Percentiles rank a stretch among this genome's conserved stretches.
These are phyloP conservation scores for Physcia stellaris DNA, from an alignment of 495 filamentous ascomycete genomes.

Conservation along the genomic window DNA sequence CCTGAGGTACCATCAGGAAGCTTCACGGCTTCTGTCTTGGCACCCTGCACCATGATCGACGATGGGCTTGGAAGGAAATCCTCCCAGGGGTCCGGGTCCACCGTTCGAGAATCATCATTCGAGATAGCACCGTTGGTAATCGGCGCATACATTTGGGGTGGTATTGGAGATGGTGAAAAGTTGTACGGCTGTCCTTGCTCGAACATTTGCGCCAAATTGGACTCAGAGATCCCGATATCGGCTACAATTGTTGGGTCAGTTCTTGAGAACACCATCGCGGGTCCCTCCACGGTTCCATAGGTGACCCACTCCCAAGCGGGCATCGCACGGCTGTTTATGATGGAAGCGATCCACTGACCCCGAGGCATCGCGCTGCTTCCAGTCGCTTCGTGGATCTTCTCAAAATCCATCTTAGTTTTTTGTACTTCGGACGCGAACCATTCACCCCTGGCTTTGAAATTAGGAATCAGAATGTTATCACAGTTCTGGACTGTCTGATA, in stretches of 20 bases:
- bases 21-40: neutral
- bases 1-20: neutral
- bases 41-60: neutral
- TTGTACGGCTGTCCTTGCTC: neutral
- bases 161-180: neutral
- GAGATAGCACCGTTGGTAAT: neutral
- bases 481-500: neutral
- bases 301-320: neutral
- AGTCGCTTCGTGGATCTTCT: neutral
- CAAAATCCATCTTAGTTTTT: neutral
- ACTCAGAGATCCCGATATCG: neutral
- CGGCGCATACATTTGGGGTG: too few relatives aligned
- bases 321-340: neutral
- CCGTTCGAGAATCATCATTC: neutral
- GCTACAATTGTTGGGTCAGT: neutral
- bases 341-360: neutral
- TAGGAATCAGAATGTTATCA: too few relatives aligned
- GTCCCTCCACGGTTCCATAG: neutral
- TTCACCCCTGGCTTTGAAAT: neutral
- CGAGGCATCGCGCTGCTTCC: neutral
- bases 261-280: neutral
- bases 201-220: neutral
- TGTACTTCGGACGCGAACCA: neutral
- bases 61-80: neutral
- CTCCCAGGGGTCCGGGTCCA: neutral